Conservation (phyloP, 768 basidiomycete species). For the Nidularia pulvinata region DNA sequence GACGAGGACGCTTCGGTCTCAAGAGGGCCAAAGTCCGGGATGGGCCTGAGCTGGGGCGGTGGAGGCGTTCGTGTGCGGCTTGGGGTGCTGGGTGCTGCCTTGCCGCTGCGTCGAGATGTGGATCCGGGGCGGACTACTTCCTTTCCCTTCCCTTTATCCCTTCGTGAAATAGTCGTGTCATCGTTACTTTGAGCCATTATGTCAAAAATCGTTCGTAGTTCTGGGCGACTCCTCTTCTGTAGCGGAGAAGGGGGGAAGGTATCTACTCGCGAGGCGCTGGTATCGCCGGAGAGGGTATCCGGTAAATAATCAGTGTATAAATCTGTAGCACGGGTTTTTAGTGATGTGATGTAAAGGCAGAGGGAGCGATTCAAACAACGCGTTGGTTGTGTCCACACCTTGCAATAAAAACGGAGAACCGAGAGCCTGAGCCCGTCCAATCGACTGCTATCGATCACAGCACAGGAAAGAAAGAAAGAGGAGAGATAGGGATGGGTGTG, state of each 20-base stretch:
- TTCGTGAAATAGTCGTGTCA: conserved; percentile 10
- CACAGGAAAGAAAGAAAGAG: conserved; percentile 14
- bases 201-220: conserved; percentile 1
- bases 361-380: conserved; percentile 1
- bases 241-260: background rate
- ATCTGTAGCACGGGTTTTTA: conserved; percentile 15
- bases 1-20: conserved; percentile 23
- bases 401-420: conserved; percentile 39
- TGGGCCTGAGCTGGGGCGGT: conserved; percentile 21
- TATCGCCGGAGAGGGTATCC: conserved; percentile 16
- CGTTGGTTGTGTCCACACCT: conserved; percentile 17
- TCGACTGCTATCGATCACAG: conserved; percentile 20
- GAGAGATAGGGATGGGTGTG: conserved; percentile 14
- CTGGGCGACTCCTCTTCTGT: background rate
- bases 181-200: conserved; percentile 14
- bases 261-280: no score
- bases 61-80: conserved; percentile 16
- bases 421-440: conserved; percentile 19
- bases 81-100: conserved; percentile 15
- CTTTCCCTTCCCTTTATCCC: conserved; percentile 12
- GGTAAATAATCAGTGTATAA: conserved; percentile 29
- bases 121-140: conserved; percentile 2
- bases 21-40: conserved; percentile 13
- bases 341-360: background rate
- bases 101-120: conserved; percentile 8